Evolutionary conservation across 2,329 filamentous ascomycete genomes (phyloP), one percentile per base, ranked within the genome.

Genomic region (Arthrobotrys iridis): DNA sequence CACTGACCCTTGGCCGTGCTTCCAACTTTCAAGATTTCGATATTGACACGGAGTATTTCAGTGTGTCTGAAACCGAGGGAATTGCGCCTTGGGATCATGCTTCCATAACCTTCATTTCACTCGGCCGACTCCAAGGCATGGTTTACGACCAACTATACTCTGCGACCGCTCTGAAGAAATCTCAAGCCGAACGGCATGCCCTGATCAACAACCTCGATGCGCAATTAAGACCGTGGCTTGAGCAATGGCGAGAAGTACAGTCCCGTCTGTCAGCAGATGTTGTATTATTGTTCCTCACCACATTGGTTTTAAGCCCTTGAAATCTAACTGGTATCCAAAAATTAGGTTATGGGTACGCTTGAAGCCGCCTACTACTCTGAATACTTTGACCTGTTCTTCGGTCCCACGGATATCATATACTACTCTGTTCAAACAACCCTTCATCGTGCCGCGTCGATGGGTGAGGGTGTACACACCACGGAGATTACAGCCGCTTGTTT

Each of bases 371-470:
- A 58, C 40, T 67, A 67, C n/a, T 46, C 71, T 4, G 71, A 75
- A 24, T 62, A 63, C 15, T 75, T 75, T 37, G 71, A 75, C 6
- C 57, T 75, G 4, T 68, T 75, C 48, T 75, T 75, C 18, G 71
- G 71, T 11, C 71, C 71, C 11, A 63, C 63, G n/a, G 71, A 75
- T 37, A 75, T 75, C 8, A 75, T 75, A 11, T 75, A 75, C 30
- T 68, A 68, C 13, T 67, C 71, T 1, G 45, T 75, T 28, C 71
- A 68, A 48, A 68, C 63, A 2, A 75, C 71, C 1, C 63, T 68
- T n/a, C 71, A 75, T 18, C 71, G 71, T 28, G 71, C 71, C n/a
- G 71, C 71, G 4, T 75, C 71, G 7, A 75, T 75, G 71, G 71
- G 71, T 40, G 71, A 75, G 41, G 71, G 71, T 28, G 62, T 48